Base-by-base conservation (phyloP, 1,139 yeast species). In the Pichia sp. region DNA sequence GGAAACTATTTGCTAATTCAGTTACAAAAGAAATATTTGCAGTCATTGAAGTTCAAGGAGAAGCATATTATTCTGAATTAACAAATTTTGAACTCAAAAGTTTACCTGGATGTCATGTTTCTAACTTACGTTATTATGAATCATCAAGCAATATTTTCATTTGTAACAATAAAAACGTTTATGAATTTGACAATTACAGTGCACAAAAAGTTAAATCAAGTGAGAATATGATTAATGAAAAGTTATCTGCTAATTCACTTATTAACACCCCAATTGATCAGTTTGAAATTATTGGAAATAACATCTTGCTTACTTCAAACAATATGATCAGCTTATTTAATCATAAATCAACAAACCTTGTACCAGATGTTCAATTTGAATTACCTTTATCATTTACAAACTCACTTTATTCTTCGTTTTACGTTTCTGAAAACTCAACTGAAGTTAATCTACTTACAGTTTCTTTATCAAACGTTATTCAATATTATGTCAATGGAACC, bases 401-500 rank as follows among this genome's bases (percentile, higher is more conserved):
- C 25, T 34, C 41, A 11, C 5, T 10, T 6, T 31, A 33, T 35
- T 37, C 33, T 19, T 26, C 33, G 9, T 37, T 35, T 26, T 37
- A 41, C n/a, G 35, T 48, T 10, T 43, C 55, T 27, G 27, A 49
- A 6, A 50, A 51, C 24, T 50, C 50, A 34, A 51, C 47, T 13
- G 16, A 42, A 1, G 40, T 62, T 13, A 36, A 45, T n/a, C 18
- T 52, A 1, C 43, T 61, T 14, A 36, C 35, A 11, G 45, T 55
- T 2, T 24, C 49, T 13, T 30, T 43, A 5, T 47, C 53, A 10
- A 27, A 46, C 16, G 46, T 54, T 3, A 19, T 62, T 1, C 34
- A 43, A 13, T 55, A 48, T 31, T 49, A 48, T 20, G 48, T 51
- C 4, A 48, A 66, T 42, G 63, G 61, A 3, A 48, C 48, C 7